Base-by-base conservation (phyloP, 1,139 yeast genomes). In the Kluyveromyces sp. region DNA sequence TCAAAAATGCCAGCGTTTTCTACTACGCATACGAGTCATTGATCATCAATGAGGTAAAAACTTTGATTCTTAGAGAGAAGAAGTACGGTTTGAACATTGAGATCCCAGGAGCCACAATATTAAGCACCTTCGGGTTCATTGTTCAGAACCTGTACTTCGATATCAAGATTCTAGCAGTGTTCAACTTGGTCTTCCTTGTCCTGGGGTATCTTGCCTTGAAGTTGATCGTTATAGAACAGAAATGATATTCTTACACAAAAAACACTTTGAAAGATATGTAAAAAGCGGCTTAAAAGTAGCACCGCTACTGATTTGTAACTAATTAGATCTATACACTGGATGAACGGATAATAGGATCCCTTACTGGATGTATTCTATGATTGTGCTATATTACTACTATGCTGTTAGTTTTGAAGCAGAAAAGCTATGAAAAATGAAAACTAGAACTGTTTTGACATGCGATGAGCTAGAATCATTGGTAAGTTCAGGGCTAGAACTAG, bases 101-200 rank as follows among this genome's bases (percentile, higher is more conserved):
- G 64, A 94, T 92, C n/a, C 98, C 98, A 0, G 98, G 98, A 4
- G 97, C 98, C 1, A 94, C 95, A 1, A 92, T 92, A 48, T 73
- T 92, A 53, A 84, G 94, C 54, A 88, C 97, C 0, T 92, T 92
- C 69, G 98, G 98, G 0, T 92, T 92, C 64, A 77, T 85, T 51
- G 89, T 86, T 16, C 77, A 80, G 33, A 94, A 92, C 1, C 74
- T 85, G 49, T 67, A 78, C 67, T 68, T 70, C 35, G 97, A 92
- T 61, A 71, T 83, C 18, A 53, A 68, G 6, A 74, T 71, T 33
- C 69, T 86, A 46, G 68, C 66, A 0, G 68, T 72, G 7, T 77
- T 80, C 67, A 67, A 71, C 16, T 58, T 67, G 2, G 55, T 70
- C 1, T 86, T 86, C 60, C 62, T 83, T 38, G 55, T 76, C 2